phyloP scores from a whole-genome alignment of 306 rosid genomes.

The Dalbergia cultrata region DNA sequence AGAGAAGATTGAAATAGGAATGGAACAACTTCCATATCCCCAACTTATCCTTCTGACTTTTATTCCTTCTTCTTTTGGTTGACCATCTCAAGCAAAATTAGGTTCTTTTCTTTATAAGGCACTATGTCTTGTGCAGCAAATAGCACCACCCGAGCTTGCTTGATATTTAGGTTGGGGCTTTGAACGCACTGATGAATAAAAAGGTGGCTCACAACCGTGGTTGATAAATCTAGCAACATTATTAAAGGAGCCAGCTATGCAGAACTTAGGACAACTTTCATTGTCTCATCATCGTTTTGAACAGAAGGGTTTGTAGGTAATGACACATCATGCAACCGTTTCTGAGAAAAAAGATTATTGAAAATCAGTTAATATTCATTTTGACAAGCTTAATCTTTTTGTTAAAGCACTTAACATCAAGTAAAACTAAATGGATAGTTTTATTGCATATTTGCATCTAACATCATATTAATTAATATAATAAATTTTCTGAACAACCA shows the following conservation, averaged over 20 bases:
- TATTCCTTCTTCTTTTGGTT: no score
- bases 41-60: no score
- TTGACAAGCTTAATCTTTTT: no score
- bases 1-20: no score
- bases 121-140: constrained; percentile 21
- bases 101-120: constrained; percentile 18
- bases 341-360: background rate
- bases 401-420: no score
- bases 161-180: background rate
- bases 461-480: no score
- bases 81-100: no score
- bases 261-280: background rate
- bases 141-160: constrained; percentile 33
- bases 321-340: background rate
- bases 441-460: no score
- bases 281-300: background rate
- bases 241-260: constrained; percentile 18
- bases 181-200: constrained; percentile 31
- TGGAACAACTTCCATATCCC: no score
- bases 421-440: no score
- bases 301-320: background rate
- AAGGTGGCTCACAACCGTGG: constrained; percentile 43
- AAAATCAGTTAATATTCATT: no score
- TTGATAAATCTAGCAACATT: constrained; percentile 42
- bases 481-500: no score